Evolutionary conservation across 2,329 filamentous ascomycete genomes (phyloP), one percentile per base, ranked within the genome.

Genomic region (Emmonsia crescens): DNA sequence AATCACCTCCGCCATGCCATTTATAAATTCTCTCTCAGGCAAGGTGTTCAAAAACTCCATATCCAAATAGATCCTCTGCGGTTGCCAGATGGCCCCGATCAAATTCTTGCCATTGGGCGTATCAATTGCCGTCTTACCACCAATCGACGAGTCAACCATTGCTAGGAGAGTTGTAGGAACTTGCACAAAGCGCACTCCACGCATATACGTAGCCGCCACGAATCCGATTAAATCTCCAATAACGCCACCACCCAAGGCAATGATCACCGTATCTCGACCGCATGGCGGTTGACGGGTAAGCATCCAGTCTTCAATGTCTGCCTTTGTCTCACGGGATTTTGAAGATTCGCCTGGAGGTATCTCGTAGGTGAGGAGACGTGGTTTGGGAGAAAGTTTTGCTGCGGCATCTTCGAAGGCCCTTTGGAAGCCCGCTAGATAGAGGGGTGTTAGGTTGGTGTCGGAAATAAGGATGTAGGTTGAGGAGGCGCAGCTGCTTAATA

Each of bases 121-220:
- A 73, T 99, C 94, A 74, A 99, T 97, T 61, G 94, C 94, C 10
- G 94, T 99, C 81, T 99, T 99, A 65, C 94, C 94, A 64, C 94
- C 94, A 72, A 99, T 97, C 44, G 91, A 96, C 54, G 93, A 97
- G 76, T 99, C 94, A 49, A 99, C 94, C 94, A 99, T 99, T 66
- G 94, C 86, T 60, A 99, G 82, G 62, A 99, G 80, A 0, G 92
- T 96, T 10, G 94, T 99, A 1, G 94, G 94, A 55, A 99, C 92
- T 76, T 99, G 94, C 49, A 96, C 91, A 73, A 96, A 96, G 67
- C 89, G 89, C 65, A 99, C 88, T 61, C 94, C 94, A 68, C 94
- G 88, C 94, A 99, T 99, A 78, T 97, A 99, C 44, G 94, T 99
- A 46, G 94, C 91, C 27, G 94, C 94, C 59, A 97, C 91, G 73